A percentile compares a stretch with the other conserved stretches of the same genome.
These are phyloP conservation scores for Mytilinidion resinicola DNA, from an alignment of 495 filamentous ascomycete genomes.

Conservation along the genomic window DNA sequence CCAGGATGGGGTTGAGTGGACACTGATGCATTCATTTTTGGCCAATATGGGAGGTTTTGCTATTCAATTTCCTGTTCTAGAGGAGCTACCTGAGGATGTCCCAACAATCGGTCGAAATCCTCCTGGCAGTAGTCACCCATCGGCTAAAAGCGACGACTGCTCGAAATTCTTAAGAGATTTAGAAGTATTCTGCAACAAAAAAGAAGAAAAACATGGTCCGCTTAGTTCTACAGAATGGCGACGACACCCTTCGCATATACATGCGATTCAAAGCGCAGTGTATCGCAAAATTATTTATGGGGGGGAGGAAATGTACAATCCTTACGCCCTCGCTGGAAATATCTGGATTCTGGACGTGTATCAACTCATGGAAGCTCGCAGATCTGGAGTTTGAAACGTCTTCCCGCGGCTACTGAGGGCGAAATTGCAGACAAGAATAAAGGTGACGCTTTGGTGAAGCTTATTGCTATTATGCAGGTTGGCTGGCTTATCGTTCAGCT, in stretches of 20 bases:
- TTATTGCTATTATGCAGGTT: neutral
- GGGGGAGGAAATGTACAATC: too few species aligned
- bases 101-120: too few species aligned
- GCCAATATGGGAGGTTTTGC: neutral
- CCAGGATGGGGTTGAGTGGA: neutral
- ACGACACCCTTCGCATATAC: too few species aligned
- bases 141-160: too few species aligned
- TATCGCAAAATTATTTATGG: too few species aligned
- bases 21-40: neutral
- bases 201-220: too few species aligned
- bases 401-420: neutral
- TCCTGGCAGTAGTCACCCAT: too few species aligned
- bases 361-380: neutral
- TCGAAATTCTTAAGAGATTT: too few species aligned
- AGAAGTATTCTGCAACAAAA: too few species aligned
- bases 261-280: too few species aligned
- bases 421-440: neutral
- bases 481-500: neutral
- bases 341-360: neutral
- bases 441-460: neutral
- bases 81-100: too few species aligned
- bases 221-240: too few species aligned
- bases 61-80: neutral
- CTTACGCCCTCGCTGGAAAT: neutral
- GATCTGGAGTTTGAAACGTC: neutral